Evolutionary conservation across 1,284 basidiomycete species (phyloP).

Genomic region (Sporisorium scitamineum): DNA sequence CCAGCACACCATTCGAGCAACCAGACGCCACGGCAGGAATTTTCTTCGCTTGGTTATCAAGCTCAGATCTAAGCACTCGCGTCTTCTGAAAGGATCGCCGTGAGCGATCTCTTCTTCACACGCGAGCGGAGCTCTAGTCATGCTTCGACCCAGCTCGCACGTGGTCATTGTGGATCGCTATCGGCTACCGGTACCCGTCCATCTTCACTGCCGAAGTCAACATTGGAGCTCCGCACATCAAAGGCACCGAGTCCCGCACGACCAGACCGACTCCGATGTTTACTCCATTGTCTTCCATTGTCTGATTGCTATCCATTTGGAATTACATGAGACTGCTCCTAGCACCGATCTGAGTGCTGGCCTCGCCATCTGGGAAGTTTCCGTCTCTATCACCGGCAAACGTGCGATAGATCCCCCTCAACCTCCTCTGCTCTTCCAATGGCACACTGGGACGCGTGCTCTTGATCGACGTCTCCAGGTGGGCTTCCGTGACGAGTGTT

Average conservation of each 20-base stretch:
- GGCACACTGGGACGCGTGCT: constrained; percentile 66
- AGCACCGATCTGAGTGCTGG: constrained; percentile 59
- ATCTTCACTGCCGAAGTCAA: not conserved
- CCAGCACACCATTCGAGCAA: not conserved
- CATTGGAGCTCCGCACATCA: not conserved
- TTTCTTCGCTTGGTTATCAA: not conserved
- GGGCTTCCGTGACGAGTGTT: constrained; percentile 51
- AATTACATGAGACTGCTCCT: constrained; percentile 64
- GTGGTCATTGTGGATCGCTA: not conserved
- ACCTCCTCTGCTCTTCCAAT: constrained; percentile 52
- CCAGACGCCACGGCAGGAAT: not conserved
- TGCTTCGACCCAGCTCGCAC: no score
- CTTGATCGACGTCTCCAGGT: constrained; percentile 58
- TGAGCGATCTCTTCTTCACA: no score
- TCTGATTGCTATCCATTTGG: not conserved
- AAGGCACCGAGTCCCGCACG: not conserved
- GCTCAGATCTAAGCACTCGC: not conserved
- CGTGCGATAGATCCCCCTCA: constrained; percentile 57
- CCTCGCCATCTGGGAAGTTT: constrained; percentile 62
- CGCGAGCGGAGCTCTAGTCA: no score
- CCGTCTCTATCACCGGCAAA: constrained; percentile 66
- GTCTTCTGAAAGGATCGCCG: no score
- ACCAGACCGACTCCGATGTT: not conserved
- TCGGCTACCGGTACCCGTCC: not conserved
- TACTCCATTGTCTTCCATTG: not conserved